Evolutionary conservation across 2,329 filamentous ascomycete genomes (phyloP), one percentile per base, ranked within the genome.

Genomic region (Neodidymelliopsis sp.): DNA sequence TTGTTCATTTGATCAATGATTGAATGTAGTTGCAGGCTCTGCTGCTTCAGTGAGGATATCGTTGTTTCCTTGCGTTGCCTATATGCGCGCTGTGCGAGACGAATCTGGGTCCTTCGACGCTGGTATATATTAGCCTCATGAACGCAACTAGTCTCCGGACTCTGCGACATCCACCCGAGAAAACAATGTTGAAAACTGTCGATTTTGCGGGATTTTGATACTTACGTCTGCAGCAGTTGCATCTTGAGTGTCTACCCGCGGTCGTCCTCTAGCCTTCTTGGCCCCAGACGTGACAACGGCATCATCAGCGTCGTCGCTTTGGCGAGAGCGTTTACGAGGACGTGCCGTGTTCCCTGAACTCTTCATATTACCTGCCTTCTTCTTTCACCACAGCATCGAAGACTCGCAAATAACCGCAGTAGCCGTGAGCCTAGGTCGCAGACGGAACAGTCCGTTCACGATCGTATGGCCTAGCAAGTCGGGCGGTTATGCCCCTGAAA

Each of bases 21-120:
- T 11, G 80, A 79, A 49, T 87, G 83, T n/a, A 95, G 81, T 18
- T 83, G 80, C 43, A 85, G 77, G 19, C 93, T 89, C 53, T 86
- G 81, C 43, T 83, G 81, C 66, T 91, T 87, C 9, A 96, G 79
- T 1, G 83, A 84, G 20, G 84, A 81, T 46, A 96, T 93, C 4
- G 89, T 88, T 16, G 82, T 87, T 66, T 96, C 91, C 73, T 96
- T 96, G 40, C 91, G 86, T 63, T 88, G 84, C 12, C 91, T 84
- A 66, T 96, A 96, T 1, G 90, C 90, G 57, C 91, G 80, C 70
- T 96, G 91, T 2, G 91, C 91, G 44, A 93, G 81, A 18, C 91
- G 86, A 56, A 96, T 94, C 69, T 96, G 91, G 4, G 90, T 93
- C 44, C 91, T 84, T 41, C 91, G 87, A 54, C 90, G 87, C 88